phyloP scores from a whole-genome alignment of 78 protist genomes.

The Dictyostelium firmibasis region DNA sequence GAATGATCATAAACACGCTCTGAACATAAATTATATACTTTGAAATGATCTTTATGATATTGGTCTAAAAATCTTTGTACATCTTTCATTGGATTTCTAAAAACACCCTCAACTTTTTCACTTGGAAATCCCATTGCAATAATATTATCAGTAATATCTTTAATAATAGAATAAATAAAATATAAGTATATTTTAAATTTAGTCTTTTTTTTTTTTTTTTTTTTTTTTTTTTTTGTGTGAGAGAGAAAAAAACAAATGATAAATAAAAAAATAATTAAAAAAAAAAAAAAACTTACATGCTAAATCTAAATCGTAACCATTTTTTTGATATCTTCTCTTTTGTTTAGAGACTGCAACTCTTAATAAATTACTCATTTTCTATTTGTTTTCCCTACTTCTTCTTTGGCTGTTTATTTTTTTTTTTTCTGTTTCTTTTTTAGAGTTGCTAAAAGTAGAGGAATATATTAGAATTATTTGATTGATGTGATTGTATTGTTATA shows the following conservation, averaged over 20 bases:
- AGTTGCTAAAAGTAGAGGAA: not conserved
- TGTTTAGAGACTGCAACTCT: conserved; percentile 83
- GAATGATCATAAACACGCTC: conserved; percentile 87
- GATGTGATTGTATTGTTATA: not conserved
- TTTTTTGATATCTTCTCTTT: conserved; percentile 85
- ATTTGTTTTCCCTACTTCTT: not conserved
- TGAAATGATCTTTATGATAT: conserved; percentile 79
- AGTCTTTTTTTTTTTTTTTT: conserved; percentile 5
- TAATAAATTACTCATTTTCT: conserved; percentile 51
- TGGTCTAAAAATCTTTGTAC: conserved; percentile 79
- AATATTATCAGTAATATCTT: conserved; percentile 79
- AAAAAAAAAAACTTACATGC: conserved; percentile 34
- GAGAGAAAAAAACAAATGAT: too few relatives aligned
- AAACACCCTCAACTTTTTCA: conserved; percentile 82
- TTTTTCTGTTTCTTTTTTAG: not conserved
- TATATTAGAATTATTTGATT: not conserved
- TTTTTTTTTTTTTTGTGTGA: not conserved
- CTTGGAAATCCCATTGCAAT: conserved; percentile 89
- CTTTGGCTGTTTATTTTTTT: not conserved
- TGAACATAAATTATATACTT: conserved; percentile 90
- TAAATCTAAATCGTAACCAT: conserved; percentile 84
- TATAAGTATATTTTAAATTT: too few relatives aligned
- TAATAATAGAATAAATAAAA: too few relatives aligned
- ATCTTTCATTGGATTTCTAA: conserved; percentile 81
- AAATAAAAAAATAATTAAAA: not conserved